phyloP scores from a whole-genome alignment of 2,329 filamentous ascomycete species.

The Alternaria novae-zelandiae region DNA sequence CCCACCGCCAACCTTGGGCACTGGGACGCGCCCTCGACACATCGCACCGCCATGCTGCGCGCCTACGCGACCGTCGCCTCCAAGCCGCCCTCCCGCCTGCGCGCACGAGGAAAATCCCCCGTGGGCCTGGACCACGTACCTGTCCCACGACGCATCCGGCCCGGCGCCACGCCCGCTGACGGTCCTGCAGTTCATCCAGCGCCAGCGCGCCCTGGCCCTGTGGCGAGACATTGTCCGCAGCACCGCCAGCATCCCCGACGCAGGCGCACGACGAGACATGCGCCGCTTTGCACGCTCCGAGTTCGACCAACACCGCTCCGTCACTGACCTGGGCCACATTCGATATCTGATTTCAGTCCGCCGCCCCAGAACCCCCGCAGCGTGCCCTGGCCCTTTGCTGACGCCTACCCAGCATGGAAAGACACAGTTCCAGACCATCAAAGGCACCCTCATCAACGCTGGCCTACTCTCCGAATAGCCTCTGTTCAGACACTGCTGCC shows the following conservation, averaged over 20 bases:
- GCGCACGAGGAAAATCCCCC: conserved; percentile 39
- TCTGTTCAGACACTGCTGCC: background rate
- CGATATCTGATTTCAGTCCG: conserved; percentile 56
- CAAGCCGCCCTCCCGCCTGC: conserved; percentile 37
- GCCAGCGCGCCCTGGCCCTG: conserved; percentile 54
- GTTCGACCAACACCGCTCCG: conserved; percentile 55
- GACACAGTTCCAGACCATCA: conserved; percentile 59
- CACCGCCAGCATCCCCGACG: conserved; percentile 42
- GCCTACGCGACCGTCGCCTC: conserved; percentile 43
- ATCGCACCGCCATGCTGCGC: conserved; percentile 32
- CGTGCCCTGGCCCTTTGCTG: background rate
- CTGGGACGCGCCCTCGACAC: background rate
- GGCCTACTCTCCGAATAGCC: conserved; percentile 35
- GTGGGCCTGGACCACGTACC: conserved; percentile 43
- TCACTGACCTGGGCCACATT: conserved; percentile 57
- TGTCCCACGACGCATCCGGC: background rate
- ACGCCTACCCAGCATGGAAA: conserved; percentile 50
- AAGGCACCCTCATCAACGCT: conserved; percentile 43
- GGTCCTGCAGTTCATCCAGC: conserved; percentile 56
- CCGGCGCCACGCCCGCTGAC: conserved; percentile 8
- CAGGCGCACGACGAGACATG: conserved; percentile 50
- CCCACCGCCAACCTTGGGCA: background rate
- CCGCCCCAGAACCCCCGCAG: background rate
- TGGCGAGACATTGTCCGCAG: conserved; percentile 57
- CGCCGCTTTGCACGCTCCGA: conserved; percentile 56